Evolutionary conservation across 768 basidiomycete genomes (phyloP).

Genomic region (Punctularia strigosozonata): DNA sequence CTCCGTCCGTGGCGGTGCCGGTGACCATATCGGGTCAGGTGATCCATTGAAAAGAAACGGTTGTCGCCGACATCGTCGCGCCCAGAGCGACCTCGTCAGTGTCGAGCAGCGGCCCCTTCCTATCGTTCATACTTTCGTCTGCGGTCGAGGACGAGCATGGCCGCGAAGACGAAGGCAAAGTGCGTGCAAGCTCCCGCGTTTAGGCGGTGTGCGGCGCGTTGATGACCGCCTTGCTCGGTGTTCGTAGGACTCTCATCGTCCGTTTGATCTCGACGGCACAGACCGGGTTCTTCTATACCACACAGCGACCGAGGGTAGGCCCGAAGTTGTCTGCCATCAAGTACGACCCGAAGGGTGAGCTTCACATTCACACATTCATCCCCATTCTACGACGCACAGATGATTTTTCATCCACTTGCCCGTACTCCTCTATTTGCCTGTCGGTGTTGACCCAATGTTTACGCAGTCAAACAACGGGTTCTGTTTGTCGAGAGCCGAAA

Average conservation of each 20-base stretch:
- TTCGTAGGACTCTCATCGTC: conserved; percentile 65
- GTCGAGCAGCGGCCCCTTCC: no score
- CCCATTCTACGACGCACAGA: no score
- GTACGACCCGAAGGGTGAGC: conserved; percentile 79
- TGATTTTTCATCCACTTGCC: no score
- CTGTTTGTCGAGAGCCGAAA: conserved; percentile 74
- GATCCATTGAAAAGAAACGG: no score
- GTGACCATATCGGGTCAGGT: no score
- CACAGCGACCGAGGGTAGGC: conserved; percentile 58
- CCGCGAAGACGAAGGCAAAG: conserved; percentile 52
- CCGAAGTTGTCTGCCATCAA: conserved; percentile 85
- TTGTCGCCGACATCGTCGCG: no score
- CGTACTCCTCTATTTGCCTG: conserved; percentile 1
- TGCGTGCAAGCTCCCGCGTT: conserved; percentile 11
- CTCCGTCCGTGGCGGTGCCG: no score
- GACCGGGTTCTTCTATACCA: conserved; percentile 88
- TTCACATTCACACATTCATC: no score
- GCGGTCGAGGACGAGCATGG: conserved; percentile 41
- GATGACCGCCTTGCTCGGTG: no score
- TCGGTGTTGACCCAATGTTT: conserved; percentile 1
- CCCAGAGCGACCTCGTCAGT: no score
- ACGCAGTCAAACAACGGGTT: conserved; percentile 54
- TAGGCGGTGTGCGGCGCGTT: not conserved
- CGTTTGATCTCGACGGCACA: conserved; percentile 85
- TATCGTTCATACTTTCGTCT: no score